A percentile compares a stretch with the other conserved stretches of the same genome.
Conservation (phyloP, 2,329 filamentous ascomycete species). For the Dichotomopilus funicola region DNA sequence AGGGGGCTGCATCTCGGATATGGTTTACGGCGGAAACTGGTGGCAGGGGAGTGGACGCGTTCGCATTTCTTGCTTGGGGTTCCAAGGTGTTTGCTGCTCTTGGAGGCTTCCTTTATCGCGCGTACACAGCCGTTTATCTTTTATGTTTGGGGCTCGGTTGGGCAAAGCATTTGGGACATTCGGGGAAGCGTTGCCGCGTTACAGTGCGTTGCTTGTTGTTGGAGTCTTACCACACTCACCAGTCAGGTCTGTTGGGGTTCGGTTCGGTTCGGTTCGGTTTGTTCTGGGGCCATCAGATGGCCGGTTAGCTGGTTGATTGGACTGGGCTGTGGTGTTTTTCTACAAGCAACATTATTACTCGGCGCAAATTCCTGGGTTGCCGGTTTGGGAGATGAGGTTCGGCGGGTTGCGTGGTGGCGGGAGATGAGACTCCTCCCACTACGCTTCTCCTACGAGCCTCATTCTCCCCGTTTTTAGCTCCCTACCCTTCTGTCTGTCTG, state of each 20-base stretch:
- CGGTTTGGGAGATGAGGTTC: neutral
- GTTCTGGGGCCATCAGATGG: neutral
- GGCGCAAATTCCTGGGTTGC: neutral
- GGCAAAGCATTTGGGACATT: slow-evolving; percentile 21
- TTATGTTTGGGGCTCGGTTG: slow-evolving; percentile 15
- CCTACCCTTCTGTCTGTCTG: neutral
- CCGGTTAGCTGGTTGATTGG: neutral
- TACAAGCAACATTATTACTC: neutral
- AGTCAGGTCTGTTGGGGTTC: neutral
- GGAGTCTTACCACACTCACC: neutral
- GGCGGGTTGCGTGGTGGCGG: neutral
- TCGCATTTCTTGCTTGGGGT: slow-evolving; percentile 11
- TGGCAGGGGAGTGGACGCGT: neutral
- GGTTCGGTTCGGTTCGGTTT: slow-evolving; percentile 2
- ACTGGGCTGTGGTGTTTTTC: neutral
- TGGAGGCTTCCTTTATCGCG: slow-evolving; percentile 10
- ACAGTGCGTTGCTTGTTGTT: neutral
- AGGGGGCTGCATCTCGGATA: slow-evolving; percentile 23
- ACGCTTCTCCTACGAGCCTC: neutral
- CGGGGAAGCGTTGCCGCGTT: slow-evolving; percentile 15
- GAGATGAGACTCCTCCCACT: neutral
- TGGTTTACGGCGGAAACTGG: slow-evolving; percentile 10
- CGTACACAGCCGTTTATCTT: slow-evolving; percentile 9
- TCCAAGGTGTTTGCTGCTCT: slow-evolving; percentile 13
- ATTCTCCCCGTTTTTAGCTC: neutral